These are phyloP conservation scores for Rhodomyrtus tomentosa DNA, from an alignment of 345 rosid species.

Conservation along the genomic window DNA sequence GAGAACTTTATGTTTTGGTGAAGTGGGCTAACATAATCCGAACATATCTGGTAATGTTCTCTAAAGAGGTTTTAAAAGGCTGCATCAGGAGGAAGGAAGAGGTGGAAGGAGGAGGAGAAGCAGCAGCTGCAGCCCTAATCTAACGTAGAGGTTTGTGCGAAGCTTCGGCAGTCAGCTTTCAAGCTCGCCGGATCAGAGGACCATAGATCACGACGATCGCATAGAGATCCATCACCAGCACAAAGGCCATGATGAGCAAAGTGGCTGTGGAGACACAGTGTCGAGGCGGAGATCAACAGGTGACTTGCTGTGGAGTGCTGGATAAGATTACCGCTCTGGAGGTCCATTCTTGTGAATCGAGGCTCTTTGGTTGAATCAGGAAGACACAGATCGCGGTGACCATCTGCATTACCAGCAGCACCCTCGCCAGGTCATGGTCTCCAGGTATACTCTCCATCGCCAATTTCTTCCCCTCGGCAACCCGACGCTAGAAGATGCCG, in stretches of 20 bases:
- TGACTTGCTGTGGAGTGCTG: background rate
- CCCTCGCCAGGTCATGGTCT: background rate
- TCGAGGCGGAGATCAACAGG: background rate
- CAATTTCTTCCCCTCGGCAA: background rate
- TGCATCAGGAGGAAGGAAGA: background rate
- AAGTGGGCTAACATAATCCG: background rate
- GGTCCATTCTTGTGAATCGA: background rate
- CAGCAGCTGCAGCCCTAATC: background rate
- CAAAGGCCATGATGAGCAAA: background rate
- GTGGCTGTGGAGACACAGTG: background rate
- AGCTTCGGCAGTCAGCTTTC: background rate
- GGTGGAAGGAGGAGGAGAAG: background rate
- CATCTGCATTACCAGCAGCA: background rate
- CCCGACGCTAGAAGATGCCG: background rate
- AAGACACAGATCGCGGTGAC: background rate
- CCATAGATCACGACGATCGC: background rate
- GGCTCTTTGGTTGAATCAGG: background rate
- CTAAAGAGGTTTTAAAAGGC: background rate
- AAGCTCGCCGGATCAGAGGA: background rate
- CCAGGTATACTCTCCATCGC: background rate
- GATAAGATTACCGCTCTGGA: background rate
- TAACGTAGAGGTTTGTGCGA: background rate
- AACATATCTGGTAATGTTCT: background rate
- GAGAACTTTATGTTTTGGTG: background rate
- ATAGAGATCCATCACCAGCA: background rate